Conservation (phyloP, 2,329 filamentous ascomycete species). For the Rhinocladiella mackenziei region DNA sequence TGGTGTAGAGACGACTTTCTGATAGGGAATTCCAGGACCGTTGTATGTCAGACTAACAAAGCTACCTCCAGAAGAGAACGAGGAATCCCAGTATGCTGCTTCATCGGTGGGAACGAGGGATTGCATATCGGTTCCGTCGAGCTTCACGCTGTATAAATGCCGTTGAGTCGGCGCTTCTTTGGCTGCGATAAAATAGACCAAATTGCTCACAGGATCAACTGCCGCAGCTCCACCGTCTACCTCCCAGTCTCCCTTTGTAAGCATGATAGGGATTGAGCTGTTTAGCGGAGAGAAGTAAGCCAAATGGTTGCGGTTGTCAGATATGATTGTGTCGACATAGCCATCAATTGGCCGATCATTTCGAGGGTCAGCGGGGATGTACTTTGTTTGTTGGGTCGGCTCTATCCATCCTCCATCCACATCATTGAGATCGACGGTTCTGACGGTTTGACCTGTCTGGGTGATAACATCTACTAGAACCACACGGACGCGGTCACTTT, state of each 20-base stretch:
- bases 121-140: slow-evolving; percentile 70
- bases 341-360: slow-evolving; percentile 77
- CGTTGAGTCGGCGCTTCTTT: slow-evolving; percentile 85
- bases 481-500: slow-evolving; percentile 85
- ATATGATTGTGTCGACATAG: slow-evolving; percentile 86
- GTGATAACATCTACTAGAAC: slow-evolving; percentile 74
- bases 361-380: slow-evolving; percentile 74
- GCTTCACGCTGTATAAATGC: slow-evolving; percentile 83
- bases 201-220: slow-evolving; percentile 75
- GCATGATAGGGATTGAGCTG: slow-evolving; percentile 72
- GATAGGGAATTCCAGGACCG: slow-evolving; percentile 83
- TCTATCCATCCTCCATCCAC: slow-evolving; percentile 98
- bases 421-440: slow-evolving; percentile 71
- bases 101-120: slow-evolving; percentile 68
- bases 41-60: slow-evolving; percentile 81
- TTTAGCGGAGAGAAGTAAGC: slow-evolving; percentile 91
- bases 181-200: slow-evolving; percentile 87
- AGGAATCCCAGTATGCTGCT: slow-evolving; percentile 74
- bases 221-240: slow-evolving; percentile 80
- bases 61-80: slow-evolving; percentile 76
- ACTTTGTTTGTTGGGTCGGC: slow-evolving; percentile 78
- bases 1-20: slow-evolving; percentile 82
- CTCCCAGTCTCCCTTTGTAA: slow-evolving; percentile 89
- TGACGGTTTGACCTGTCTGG: slow-evolving; percentile 71
- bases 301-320: slow-evolving; percentile 83